A percentile compares a stretch with the other conserved stretches of the same genome.
Evolutionary conservation across 2,329 filamentous ascomycete genomes (phyloP).

Genomic region (Cadophora gregata): DNA sequence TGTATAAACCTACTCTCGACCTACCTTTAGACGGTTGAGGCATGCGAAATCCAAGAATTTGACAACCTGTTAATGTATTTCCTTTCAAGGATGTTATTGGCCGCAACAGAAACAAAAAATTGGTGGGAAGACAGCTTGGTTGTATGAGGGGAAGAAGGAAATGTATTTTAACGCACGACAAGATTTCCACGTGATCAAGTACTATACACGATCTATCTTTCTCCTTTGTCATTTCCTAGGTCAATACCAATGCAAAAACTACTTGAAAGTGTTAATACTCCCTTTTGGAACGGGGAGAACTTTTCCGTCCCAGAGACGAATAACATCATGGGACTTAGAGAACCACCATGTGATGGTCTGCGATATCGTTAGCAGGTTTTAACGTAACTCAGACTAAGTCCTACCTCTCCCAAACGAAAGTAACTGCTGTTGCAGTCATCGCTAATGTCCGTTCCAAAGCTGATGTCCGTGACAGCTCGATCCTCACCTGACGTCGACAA

Average conservation of each 20-base stretch:
- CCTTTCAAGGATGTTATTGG: background rate
- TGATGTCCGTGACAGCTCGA: conserved; percentile 23
- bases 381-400: conserved; percentile 9
- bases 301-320: conserved; percentile 19
- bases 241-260: too few relatives aligned
- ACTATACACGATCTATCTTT: background rate
- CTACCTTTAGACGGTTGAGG: too few relatives aligned
- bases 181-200: background rate
- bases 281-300: conserved; percentile 19
- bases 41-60: too few relatives aligned
- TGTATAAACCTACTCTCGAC: too few relatives aligned
- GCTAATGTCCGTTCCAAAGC: conserved; percentile 14
- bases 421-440: conserved; percentile 9
- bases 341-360: conserved; percentile 27
- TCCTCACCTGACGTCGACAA: conserved; percentile 15
- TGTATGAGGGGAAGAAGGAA: background rate
- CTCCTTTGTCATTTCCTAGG: too few relatives aligned
- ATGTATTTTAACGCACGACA: background rate
- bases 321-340: conserved; percentile 18
- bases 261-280: conserved; percentile 21
- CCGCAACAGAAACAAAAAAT: background rate
- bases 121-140: background rate
- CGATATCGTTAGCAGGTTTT: conserved; percentile 17
- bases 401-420: conserved; percentile 12
- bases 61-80: conserved; percentile 1